Conservation (phyloP, 2,329 filamentous ascomycete species). For the Microcera coccophila region DNA sequence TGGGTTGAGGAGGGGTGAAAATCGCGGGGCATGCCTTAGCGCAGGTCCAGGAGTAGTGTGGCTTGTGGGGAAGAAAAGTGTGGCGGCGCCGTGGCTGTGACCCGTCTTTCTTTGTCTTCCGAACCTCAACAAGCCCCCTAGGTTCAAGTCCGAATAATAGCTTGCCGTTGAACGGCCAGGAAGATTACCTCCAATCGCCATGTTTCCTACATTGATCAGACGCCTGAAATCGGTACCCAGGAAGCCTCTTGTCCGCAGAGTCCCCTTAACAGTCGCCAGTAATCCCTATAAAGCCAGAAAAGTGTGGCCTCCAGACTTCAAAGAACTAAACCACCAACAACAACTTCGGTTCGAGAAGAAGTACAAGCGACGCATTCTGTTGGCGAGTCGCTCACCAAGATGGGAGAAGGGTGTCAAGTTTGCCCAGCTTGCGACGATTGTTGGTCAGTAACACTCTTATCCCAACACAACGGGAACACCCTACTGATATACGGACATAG, state of each 20-base stretch:
- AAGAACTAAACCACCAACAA: conserved; percentile 63
- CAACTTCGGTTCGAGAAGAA: conserved; percentile 76
- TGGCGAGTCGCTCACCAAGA: conserved; percentile 57
- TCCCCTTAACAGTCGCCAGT: conserved; percentile 38
- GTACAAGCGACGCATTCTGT: conserved; percentile 65
- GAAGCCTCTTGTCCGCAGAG: conserved; percentile 23
- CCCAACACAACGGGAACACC: not conserved
- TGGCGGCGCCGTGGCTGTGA: conserved; percentile 25
- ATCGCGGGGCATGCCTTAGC: conserved; percentile 34
- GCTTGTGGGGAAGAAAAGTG: conserved; percentile 11
- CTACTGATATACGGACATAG: conserved; percentile 23
- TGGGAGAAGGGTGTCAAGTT: conserved; percentile 65
- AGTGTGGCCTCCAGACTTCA: conserved; percentile 75
- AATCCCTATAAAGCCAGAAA: conserved; percentile 65
- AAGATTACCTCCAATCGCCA: conserved; percentile 14
- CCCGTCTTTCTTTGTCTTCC: conserved; percentile 10
- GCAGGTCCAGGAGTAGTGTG: conserved; percentile 16
- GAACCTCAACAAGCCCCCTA: not conserved
- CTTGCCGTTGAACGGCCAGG: conserved; percentile 11
- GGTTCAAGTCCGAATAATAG: conserved; percentile 10
- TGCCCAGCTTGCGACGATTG: conserved; percentile 57
- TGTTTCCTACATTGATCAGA: conserved; percentile 35
- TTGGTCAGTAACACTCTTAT: conserved; percentile 39
- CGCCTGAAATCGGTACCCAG: conserved; percentile 33
- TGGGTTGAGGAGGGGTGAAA: conserved; percentile 33